Evolutionary conservation across 2,329 filamentous ascomycete species (phyloP), one percentile per base, ranked within the genome.

Genomic region (Arthroderma sp.): DNA sequence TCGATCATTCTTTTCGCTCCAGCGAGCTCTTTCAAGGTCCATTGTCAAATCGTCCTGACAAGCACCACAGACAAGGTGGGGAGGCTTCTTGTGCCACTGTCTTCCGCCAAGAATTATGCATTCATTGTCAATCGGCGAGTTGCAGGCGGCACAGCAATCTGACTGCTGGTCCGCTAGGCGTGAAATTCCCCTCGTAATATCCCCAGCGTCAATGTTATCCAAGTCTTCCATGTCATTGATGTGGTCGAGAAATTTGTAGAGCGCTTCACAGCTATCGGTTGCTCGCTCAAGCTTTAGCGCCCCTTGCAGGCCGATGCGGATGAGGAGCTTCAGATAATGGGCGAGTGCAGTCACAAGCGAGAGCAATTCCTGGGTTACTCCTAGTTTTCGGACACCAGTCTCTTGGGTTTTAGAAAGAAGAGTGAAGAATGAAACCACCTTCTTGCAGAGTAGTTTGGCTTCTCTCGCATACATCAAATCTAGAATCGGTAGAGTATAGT

Each of bases 381-480:
- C 91, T 36, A 96, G 77, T 60, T 95, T 91, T 47, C 86, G 77
- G 33, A 85, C 80, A n/a, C 83, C 85, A 6, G 81, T 86, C 58
- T 95, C 88, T 60, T 96, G 89, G 1, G 88, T 91, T 63, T 94
- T 94, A 4, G 89, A 94, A 6, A 98, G 73, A 11, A 98, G 71
- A 8, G 87, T 87, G 63, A 98, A 98, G 70, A 98, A 98, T 28
- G 89, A 86, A 4, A 98, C 91, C 44, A 98, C 94, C 66, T 98
- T 98, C 66, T 98, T 98, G 72, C 91, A 98, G n/a, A 98, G 77
- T 42, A 98, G 73, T 66, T 98, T 98, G n/a, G 91, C 85, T 68
- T 98, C 91, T 56, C 91, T 80, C 11, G 84, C 83, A 60, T 96
- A 98, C 6, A 87, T 86, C 49, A 98, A 74, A 50, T 84, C 87